Conservation (phyloP, 148 eudicot genomes). For the Agrostemma githago region DNA sequence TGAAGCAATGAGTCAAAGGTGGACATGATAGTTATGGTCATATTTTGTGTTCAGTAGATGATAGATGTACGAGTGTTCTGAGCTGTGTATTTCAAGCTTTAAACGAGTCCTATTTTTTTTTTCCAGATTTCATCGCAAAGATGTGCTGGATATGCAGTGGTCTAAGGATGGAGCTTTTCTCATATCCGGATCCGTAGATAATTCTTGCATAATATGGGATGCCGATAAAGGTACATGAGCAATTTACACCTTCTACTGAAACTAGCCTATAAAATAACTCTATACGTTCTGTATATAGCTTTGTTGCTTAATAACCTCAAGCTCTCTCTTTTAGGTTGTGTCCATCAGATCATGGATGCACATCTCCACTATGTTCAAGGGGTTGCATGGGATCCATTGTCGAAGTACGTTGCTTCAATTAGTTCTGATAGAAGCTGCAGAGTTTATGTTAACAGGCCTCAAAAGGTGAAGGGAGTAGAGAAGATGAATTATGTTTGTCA, state of each 20-base stretch:
- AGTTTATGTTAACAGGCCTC: conserved; percentile 73
- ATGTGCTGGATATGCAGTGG: conserved; percentile 93
- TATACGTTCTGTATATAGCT: neutral
- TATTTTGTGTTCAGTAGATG: neutral
- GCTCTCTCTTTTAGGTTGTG: conserved; percentile 50
- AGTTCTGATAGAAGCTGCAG: conserved; percentile 94
- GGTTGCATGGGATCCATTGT: conserved; percentile 95
- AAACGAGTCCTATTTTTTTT: conserved; percentile 1
- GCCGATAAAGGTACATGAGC: conserved; percentile 56
- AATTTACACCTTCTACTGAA: neutral
- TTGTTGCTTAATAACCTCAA: conserved; percentile 8
- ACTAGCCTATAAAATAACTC: neutral
- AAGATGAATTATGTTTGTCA: conserved; percentile 70
- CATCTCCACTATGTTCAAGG: conserved; percentile 98
- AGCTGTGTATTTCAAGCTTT: neutral
- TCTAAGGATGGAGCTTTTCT: conserved; percentile 81
- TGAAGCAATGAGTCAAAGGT: neutral
- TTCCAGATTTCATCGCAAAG: conserved; percentile 86
- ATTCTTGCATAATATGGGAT: conserved; percentile 97
- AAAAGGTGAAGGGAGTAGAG: conserved; percentile 65
- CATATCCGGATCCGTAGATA: conserved; percentile 95
- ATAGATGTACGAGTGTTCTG: neutral
- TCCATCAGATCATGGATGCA: conserved; percentile 83
- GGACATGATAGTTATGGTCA: neutral
- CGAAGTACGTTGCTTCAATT: conserved; percentile 75